These are phyloP conservation scores for Bolboschoenus planiculmis DNA, from an alignment of 176 grass and related monocot genomes.

Conservation along the genomic window DNA sequence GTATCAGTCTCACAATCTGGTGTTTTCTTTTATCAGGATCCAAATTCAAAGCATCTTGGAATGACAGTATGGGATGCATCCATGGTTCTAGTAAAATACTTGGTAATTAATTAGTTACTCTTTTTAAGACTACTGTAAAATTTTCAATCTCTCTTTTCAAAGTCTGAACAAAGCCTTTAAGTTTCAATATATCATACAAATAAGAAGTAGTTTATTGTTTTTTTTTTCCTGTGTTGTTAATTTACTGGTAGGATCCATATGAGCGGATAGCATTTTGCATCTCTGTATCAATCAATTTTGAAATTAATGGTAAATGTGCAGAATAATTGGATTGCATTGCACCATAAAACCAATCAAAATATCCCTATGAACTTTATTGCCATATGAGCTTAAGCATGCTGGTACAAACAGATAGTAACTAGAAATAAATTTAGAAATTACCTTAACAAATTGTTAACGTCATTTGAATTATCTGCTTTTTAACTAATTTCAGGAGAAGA, in stretches of 20 bases:
- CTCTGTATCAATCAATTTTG: background rate
- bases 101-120: constrained; percentile 41
- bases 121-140: background rate
- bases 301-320: background rate
- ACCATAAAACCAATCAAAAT: background rate
- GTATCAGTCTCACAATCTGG: background rate
- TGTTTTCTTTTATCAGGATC: constrained; percentile 43
- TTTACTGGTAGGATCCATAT: background rate
- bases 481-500: constrained; percentile 59
- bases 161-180: background rate
- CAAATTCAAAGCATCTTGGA: constrained; percentile 85
- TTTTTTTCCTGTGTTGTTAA: background rate
- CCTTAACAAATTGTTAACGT: background rate
- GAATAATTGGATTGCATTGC: background rate
- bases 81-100: constrained; percentile 89
- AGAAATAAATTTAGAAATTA: background rate
- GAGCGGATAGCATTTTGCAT: background rate
- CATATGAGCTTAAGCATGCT: background rate
- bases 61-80: constrained; percentile 97
- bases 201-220: background rate
- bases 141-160: background rate
- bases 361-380: background rate
- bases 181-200: background rate
- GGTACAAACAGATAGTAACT: background rate
- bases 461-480: background rate